phyloP scores from a whole-genome alignment of 192 early-diverging fungal genomes.

The Pilobolus umbonatus region DNA sequence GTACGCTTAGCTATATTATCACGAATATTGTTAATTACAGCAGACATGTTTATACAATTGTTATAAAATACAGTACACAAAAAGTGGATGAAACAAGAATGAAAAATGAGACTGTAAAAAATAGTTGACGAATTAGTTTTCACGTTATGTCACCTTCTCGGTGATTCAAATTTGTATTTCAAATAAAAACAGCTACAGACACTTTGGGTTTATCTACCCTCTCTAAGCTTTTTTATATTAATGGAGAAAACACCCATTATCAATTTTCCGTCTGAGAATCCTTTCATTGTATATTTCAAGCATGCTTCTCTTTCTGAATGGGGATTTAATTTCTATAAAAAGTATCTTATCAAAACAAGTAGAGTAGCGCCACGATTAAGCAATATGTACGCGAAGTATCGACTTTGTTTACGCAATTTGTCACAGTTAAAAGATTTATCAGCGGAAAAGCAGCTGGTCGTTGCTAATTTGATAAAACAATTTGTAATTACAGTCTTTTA shows the following conservation, averaged over 20 bases:
- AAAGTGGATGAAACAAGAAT: no score
- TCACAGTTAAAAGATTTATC: constrained; percentile 9
- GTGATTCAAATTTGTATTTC: no score
- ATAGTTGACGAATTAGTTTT: no score
- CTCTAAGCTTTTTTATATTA: background rate
- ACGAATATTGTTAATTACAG: no score
- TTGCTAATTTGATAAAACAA: constrained; percentile 10
- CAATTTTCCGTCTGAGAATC: constrained; percentile 5
- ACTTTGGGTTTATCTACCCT: background rate
- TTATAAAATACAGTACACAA: no score
- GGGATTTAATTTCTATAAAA: constrained; percentile 3
- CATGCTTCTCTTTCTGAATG: constrained; percentile 5
- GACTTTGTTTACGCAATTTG: constrained; percentile 4
- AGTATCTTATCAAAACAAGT: background rate
- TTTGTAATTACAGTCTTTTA: constrained; percentile 9
- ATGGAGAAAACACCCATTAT: background rate
- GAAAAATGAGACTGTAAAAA: no score
- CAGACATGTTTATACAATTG: no score
- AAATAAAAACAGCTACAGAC: background rate
- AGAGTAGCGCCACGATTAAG: background rate
- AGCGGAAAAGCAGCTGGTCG: background rate
- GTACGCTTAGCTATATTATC: no score
- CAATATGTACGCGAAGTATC: background rate
- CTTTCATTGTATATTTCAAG: constrained; percentile 2
- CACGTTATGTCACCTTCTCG: no score